A percentile compares a stretch with the other conserved stretches of the same genome.
Evolutionary conservation across 768 basidiomycete genomes (phyloP).

Genomic region (Hygrocybe coccinea): DNA sequence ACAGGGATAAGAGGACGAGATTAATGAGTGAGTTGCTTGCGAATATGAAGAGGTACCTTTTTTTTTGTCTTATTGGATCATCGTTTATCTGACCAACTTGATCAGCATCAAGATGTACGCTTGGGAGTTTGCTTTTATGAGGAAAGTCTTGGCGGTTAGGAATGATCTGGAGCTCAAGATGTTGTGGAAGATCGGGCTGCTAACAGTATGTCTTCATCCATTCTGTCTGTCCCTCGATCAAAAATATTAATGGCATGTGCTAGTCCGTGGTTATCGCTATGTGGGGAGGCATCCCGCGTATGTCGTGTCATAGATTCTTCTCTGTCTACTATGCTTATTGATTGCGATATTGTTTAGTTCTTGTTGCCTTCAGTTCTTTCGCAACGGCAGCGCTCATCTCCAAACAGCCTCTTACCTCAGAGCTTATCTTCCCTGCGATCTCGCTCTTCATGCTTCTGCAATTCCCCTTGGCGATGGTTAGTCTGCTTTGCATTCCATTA

Average conservation of each 20-base stretch:
- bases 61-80: not conserved
- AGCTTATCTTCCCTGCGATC: slow-evolving; percentile 94
- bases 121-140: slow-evolving; percentile 90
- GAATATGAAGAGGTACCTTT: slow-evolving; percentile 74
- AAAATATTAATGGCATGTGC: too few relatives aligned
- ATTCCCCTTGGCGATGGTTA: slow-evolving; percentile 81
- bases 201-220: slow-evolving; percentile 42
- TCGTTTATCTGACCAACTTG: not conserved
- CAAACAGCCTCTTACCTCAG: slow-evolving; percentile 70
- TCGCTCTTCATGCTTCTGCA: slow-evolving; percentile 83
- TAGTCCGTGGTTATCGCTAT: too few relatives aligned
- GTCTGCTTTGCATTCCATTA: slow-evolving; percentile 14
- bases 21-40: slow-evolving; percentile 91
- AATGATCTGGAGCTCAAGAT: slow-evolving; percentile 79
- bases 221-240: not conserved
- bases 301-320: too few relatives aligned
- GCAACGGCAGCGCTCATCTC: slow-evolving; percentile 63
- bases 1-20: slow-evolving; percentile 74
- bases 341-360: slow-evolving; percentile 48
- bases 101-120: slow-evolving; percentile 83
- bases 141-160: slow-evolving; percentile 70
- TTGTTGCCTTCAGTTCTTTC: slow-evolving; percentile 82
- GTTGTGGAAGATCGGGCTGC: slow-evolving; percentile 77
- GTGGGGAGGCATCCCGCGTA: too few relatives aligned
- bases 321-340: too few relatives aligned